Evolutionary conservation across 73 alveolate genomes (phyloP).

Genomic region (Breviolum minutum): DNA sequence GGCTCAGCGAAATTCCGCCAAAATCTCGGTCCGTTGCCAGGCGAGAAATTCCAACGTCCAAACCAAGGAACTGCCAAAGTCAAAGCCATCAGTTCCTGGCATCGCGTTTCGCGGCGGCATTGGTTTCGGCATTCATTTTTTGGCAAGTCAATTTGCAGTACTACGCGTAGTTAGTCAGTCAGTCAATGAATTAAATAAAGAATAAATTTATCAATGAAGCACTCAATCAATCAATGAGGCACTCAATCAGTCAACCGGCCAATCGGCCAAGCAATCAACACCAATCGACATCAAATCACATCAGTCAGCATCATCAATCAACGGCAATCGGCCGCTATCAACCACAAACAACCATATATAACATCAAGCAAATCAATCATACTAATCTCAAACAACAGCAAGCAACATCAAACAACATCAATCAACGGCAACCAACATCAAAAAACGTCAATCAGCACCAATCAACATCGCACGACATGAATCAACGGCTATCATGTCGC

Average conservation of each 20-base stretch:
- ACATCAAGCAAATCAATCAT: not conserved
- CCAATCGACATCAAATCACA: no score
- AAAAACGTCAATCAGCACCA: not conserved
- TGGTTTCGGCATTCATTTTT: not conserved
- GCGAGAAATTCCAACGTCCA: not conserved
- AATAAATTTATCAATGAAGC: not conserved
- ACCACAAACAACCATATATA: no score
- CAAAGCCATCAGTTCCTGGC: slow-evolving; percentile 66
- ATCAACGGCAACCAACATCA: not conserved
- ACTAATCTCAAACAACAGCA: not conserved
- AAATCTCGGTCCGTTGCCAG: not conserved
- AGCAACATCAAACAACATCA: not conserved
- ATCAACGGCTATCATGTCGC: not conserved
- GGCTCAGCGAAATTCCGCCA: no score
- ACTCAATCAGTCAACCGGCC: no score
- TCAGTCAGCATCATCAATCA: no score
- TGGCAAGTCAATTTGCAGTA: no score
- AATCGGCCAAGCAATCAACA: no score
- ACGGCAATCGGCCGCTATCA: no score
- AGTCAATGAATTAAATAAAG: not conserved
- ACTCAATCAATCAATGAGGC: no score
- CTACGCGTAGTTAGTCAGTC: not conserved
- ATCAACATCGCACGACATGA: not conserved
- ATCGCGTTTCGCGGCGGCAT: not conserved
- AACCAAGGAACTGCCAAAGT: slow-evolving; percentile 30